These are phyloP conservation scores for Trichomonas tenax DNA, from an alignment of 208 protist genomes.

Conservation along the genomic window DNA sequence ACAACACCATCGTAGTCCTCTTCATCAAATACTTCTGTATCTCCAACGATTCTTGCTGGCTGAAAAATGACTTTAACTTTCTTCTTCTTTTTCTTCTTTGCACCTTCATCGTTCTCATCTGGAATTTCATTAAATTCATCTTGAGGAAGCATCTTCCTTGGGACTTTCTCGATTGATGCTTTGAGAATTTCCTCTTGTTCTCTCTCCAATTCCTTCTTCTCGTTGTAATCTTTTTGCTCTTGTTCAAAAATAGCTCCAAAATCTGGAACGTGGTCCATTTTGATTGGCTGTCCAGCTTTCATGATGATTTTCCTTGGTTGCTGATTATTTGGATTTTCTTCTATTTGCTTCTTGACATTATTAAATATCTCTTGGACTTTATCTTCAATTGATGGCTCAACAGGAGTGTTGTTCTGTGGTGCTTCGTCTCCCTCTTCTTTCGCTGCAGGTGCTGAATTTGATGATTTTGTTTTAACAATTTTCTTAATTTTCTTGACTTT, in stretches of 20 bases:
- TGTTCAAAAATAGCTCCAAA: neutral
- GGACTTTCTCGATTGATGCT: neutral
- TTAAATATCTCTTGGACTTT: neutral
- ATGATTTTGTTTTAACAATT: neutral
- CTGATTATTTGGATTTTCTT: neutral
- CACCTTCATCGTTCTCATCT: neutral
- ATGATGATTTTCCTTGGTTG: neutral
- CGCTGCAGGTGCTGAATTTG: neutral
- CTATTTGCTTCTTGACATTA: neutral
- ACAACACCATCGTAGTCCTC: neutral
- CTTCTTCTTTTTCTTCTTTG: neutral
- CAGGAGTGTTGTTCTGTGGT: neutral
- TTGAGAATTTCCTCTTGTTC: neutral
- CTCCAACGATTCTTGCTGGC: neutral
- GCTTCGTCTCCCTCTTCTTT: neutral
- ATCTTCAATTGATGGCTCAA: neutral
- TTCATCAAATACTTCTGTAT: neutral
- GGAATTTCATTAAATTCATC: neutral
- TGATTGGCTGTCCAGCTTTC: neutral
- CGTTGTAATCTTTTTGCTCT: neutral
- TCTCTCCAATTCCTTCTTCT: neutral
- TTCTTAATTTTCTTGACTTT: neutral
- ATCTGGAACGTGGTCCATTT: neutral
- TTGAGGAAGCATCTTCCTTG: neutral
- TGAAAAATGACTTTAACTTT: neutral